These are phyloP conservation scores for Penicillium lagena DNA, from an alignment of 495 filamentous ascomycete species.

Conservation along the genomic window DNA sequence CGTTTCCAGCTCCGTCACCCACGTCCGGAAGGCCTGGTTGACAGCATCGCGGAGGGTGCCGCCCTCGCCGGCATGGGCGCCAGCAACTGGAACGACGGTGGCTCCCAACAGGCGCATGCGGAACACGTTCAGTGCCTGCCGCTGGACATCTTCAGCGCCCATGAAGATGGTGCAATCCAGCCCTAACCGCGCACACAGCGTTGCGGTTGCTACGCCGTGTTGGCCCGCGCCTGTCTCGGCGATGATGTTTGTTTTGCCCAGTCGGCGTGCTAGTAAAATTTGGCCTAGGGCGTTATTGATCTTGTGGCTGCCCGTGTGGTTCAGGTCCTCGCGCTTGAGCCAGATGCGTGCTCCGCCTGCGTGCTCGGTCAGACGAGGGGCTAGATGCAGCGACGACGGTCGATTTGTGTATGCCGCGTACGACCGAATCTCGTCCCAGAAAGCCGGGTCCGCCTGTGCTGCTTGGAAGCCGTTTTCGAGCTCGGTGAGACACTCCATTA, in stretches of 20 bases:
- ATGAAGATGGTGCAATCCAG: constrained; percentile 96
- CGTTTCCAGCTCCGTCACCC: constrained; percentile 79
- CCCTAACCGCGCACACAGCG: constrained; percentile 90
- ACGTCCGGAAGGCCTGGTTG: constrained; percentile 86
- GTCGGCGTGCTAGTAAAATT: constrained; percentile 69
- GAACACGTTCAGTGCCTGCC: constrained; percentile 94
- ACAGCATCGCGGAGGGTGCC: constrained; percentile 86
- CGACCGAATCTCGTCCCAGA: constrained; percentile 95
- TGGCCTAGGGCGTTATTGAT: constrained; percentile 97
- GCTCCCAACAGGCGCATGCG: constrained; percentile 91
- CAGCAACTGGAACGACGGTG: constrained; percentile 80
- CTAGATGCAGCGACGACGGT: constrained; percentile 83
- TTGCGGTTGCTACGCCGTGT: constrained; percentile 94
- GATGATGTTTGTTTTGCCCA: constrained; percentile 93
- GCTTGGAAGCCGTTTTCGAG: constrained; percentile 87
- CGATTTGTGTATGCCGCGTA: constrained; percentile 98
- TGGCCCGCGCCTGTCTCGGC: constrained; percentile 95
- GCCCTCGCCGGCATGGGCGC: constrained; percentile 45
- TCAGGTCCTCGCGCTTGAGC: constrained; percentile 93
- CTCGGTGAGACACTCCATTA: constrained; percentile 94
- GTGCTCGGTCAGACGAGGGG: constrained; percentile 79
- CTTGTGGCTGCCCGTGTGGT: constrained; percentile 83
- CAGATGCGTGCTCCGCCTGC: constrained; percentile 92
- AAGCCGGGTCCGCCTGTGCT: constrained; percentile 75
- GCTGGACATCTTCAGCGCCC: constrained; percentile 93